These are phyloP conservation scores for Mycoemilia scoparia DNA, from an alignment of 192 early-diverging fungal species.

Conservation along the genomic window DNA sequence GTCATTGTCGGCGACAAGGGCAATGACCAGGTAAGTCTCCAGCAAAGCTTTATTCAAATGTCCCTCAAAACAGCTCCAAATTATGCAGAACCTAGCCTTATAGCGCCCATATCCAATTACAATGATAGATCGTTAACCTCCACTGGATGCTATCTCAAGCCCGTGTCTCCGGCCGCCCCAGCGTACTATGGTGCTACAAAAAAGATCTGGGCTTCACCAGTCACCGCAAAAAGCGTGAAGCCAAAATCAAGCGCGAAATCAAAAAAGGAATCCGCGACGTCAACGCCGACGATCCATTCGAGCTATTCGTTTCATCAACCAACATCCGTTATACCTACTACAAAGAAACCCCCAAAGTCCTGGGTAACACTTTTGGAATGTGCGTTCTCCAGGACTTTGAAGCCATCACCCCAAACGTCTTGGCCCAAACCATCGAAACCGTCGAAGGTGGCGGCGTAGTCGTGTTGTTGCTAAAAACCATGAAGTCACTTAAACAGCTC, in stretches of 20 bases:
- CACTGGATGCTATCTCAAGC: constrained; percentile 94
- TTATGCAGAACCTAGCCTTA: not conserved
- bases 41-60: too few species aligned
- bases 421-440: constrained; percentile 94
- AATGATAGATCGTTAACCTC: constrained; percentile 71
- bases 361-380: constrained; percentile 98
- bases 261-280: constrained; percentile 76
- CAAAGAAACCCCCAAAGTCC: constrained; percentile 96
- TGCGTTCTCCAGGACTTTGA: constrained; percentile 97
- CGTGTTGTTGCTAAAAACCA: constrained; percentile 81
- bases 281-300: constrained; percentile 95
- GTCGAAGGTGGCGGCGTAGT: constrained; percentile 95
- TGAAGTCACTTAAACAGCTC: constrained; percentile 89
- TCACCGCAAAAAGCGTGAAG: constrained; percentile 92
- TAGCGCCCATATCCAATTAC: not conserved
- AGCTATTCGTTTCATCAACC: constrained; percentile 88
- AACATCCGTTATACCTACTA: constrained; percentile 98
- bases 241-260: constrained; percentile 88
- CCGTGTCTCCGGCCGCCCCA: constrained; percentile 69
- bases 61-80: not conserved
- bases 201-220: constrained; percentile 91
- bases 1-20: constrained; percentile 91
- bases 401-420: constrained; percentile 88
- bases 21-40: constrained; percentile 55
- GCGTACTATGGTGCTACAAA: constrained; percentile 99